A percentile compares a stretch with the other conserved stretches of the same genome.
phyloP scores from a whole-genome alignment of 306 rosid species.

The Trifolium fragiferum region DNA sequence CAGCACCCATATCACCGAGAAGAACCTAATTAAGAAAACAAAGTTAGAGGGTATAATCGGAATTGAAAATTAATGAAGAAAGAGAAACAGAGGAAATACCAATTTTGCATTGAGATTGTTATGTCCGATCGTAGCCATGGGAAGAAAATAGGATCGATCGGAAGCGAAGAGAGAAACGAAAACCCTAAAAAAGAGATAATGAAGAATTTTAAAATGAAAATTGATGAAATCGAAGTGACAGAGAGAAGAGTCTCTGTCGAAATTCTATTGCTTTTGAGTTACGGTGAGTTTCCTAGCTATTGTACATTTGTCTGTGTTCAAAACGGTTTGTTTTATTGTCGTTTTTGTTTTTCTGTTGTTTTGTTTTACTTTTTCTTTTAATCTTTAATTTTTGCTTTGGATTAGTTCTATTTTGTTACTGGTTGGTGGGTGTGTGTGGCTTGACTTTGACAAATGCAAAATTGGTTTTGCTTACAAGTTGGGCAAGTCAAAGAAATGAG shows the following conservation, averaged over 20 bases:
- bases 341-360: slow-evolving; percentile 28
- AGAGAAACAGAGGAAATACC: slow-evolving; percentile 43
- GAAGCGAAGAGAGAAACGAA: slow-evolving; percentile 31
- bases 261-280: slow-evolving; percentile 39
- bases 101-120: slow-evolving; percentile 68
- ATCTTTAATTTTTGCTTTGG: too few relatives aligned
- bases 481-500: background rate
- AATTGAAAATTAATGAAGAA: slow-evolving; percentile 9
- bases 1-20: slow-evolving; percentile 72
- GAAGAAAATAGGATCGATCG: slow-evolving; percentile 49
- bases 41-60: slow-evolving; percentile 30
- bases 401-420: background rate
- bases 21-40: slow-evolving; percentile 54
- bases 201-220: slow-evolving; percentile 34
- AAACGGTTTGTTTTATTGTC: slow-evolving; percentile 28
- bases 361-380: background rate
- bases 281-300: slow-evolving; percentile 45
- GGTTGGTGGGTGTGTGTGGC: background rate
- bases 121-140: slow-evolving; percentile 67
- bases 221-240: slow-evolving; percentile 24
- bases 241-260: slow-evolving; percentile 33
- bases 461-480: background rate
- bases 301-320: slow-evolving; percentile 1
- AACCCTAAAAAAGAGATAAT: slow-evolving; percentile 38
- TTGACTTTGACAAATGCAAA: background rate